Evolutionary conservation across 2,329 filamentous ascomycete genomes (phyloP), one percentile per base, ranked within the genome.

Genomic region (Madurella fahalii): DNA sequence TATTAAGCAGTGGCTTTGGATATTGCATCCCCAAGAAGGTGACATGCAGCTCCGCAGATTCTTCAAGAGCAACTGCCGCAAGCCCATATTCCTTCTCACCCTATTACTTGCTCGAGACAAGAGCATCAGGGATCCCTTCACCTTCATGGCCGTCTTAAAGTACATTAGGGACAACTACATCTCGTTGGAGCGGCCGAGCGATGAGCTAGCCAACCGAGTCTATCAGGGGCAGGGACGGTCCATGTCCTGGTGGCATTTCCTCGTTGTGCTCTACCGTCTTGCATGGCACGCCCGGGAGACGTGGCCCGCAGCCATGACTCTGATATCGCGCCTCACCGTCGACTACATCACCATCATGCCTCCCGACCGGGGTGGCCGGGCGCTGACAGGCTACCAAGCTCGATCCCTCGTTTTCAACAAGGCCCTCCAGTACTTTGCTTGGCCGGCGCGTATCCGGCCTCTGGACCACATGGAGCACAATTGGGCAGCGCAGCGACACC

Each of bases 401-500:
- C 65, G 68, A 39, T 72, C 72, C 50, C 43, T 57, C 5, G 41
- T 78, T 4, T 73, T 74, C 62, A 80, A 80, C 59, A 50, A 61
- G 20, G 65, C 72, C 2, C 62, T 81, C 5, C 56, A 54, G 18
- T 60, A 66, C 5, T 69, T 80, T 17, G 69, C 68, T 20, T 62
- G 63, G 47, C 69, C 70, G 15, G 64, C 75, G 2, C 59, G 63
- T 0, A 57, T 64, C n/a, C 56, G 54, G 12, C 66, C 69, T 0
- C 20, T 71, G 9, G 54, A 58, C 15, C 71, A 75, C 39, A 74
- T 73, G 66, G 64, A 67, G 4, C 71, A 76, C 65, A 80, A 78
- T 58, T 86, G 83, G 83, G 72, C 78, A 52, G 81, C 81, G 0
- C 80, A 85, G 58, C 77, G 74, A 46, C 68, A 74, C 5, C 69